Conservation (phyloP, 495 filamentous ascomycete genomes). For the Neurospora sp. region DNA sequence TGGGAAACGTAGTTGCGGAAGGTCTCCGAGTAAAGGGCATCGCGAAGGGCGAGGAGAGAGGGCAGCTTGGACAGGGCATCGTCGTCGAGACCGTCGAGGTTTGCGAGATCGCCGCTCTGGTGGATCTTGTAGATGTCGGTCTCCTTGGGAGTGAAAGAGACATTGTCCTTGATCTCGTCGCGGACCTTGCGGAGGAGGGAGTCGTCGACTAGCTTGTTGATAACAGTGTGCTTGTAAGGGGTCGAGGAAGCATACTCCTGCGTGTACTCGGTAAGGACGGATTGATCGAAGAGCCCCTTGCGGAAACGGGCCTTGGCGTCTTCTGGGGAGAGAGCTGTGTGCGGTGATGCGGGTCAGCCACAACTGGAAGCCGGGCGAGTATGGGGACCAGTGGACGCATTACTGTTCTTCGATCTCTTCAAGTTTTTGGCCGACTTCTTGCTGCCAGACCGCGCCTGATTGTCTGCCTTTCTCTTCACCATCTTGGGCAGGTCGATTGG, state of each 20-base stretch:
- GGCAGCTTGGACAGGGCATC: constrained; percentile 72
- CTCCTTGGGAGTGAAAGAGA: constrained; percentile 95
- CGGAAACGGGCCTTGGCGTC: constrained; percentile 53
- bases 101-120: constrained; percentile 94
- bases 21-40: constrained; percentile 80
- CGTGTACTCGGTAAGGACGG: constrained; percentile 56
- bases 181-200: constrained; percentile 77
- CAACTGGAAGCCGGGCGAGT: constrained; percentile 2
- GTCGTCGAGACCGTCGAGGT: constrained; percentile 85
- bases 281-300: constrained; percentile 61
- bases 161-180: constrained; percentile 73
- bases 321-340: constrained; percentile 30
- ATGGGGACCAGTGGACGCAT: constrained; percentile 1
- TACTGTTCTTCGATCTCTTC: constrained; percentile 38
- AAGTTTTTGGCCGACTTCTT: constrained; percentile 24
- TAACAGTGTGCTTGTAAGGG: constrained; percentile 90
- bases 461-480: constrained; percentile 40
- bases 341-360: constrained; percentile 12
- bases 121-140: constrained; percentile 99
- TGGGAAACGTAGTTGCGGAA: constrained; percentile 83
- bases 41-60: constrained; percentile 73
- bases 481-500: constrained; percentile 18
- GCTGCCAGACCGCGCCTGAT: constrained; percentile 17
- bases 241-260: constrained; percentile 58
- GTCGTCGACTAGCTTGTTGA: constrained; percentile 66